A percentile compares a stretch with the other conserved stretches of the same genome.
Conservation (phyloP, 169 alveolate species). For the Plasmodium malariae region DNA sequence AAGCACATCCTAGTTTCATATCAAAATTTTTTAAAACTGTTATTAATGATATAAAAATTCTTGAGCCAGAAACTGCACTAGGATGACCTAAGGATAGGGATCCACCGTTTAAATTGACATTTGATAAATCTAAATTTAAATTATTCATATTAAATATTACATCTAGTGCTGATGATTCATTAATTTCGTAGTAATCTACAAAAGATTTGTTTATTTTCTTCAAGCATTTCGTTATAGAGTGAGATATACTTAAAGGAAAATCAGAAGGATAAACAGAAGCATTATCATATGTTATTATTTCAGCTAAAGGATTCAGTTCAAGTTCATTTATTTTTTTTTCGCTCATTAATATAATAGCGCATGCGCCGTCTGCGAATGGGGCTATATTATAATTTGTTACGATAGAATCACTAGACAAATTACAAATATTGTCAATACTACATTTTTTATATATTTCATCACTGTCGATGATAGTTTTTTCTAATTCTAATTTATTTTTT, state of each 20-base stretch:
- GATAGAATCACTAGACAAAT: constrained; percentile 50
- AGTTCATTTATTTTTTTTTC: constrained; percentile 67
- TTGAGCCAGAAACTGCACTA: constrained; percentile 83
- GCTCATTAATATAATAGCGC: constrained; percentile 68
- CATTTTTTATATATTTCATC: constrained; percentile 55
- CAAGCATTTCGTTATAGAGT: constrained; percentile 49
- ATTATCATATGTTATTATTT: constrained; percentile 77
- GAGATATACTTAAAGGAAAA: constrained; percentile 72
- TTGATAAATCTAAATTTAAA: constrained; percentile 76
- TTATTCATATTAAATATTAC: constrained; percentile 75
- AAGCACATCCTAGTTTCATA: constrained; percentile 81
- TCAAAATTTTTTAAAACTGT: constrained; percentile 79
- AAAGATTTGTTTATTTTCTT: constrained; percentile 42
- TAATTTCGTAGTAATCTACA: constrained; percentile 82
- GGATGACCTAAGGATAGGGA: constrained; percentile 82
- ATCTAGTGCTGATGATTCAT: constrained; percentile 80
- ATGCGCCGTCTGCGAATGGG: constrained; percentile 75
- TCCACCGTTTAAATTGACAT: constrained; percentile 81
- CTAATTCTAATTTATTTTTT: constrained; percentile 9
- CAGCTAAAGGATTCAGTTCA: constrained; percentile 69
- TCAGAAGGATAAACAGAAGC: constrained; percentile 71
- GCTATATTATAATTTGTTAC: constrained; percentile 62
- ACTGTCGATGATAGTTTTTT: constrained; percentile 13
- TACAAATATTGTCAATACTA: constrained; percentile 71
- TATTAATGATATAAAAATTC: constrained; percentile 79